Percentiles rank a stretch among this genome's conserved stretches.
These are phyloP conservation scores for Calonectria hawksworthii DNA, from an alignment of 2,329 filamentous ascomycete genomes.

Conservation along the genomic window DNA sequence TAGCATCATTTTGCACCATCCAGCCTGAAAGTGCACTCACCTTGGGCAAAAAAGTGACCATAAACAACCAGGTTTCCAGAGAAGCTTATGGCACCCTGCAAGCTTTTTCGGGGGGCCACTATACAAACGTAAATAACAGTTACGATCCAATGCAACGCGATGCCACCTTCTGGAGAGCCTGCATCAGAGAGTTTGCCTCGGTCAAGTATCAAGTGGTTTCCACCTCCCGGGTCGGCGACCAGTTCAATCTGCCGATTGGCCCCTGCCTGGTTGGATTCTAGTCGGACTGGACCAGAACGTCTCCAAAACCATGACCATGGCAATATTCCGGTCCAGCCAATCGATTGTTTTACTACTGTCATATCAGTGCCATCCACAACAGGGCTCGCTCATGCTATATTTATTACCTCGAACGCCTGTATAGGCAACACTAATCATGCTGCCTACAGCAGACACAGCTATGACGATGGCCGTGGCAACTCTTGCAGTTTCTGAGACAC, in stretches of 20 bases:
- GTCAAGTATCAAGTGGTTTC: too few relatives aligned
- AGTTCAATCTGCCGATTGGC: too few relatives aligned
- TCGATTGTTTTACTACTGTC: neutral
- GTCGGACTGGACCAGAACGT: neutral
- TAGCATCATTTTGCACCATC: neutral
- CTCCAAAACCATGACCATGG: slow-evolving; percentile 1
- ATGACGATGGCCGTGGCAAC: neutral
- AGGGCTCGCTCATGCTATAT: neutral
- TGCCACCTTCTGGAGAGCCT: neutral
- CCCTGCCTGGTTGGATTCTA: neutral
- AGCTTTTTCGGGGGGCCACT: neutral
- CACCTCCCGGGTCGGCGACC: too few relatives aligned
- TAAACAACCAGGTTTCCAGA: neutral
- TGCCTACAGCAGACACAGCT: neutral
- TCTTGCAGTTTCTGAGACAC: neutral
- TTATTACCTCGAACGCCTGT: neutral
- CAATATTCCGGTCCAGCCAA: neutral
- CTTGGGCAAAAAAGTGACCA: neutral
- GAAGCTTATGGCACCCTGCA: neutral
- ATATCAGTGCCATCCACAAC: neutral
- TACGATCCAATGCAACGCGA: neutral
- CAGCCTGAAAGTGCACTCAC: neutral
- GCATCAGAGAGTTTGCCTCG: neutral
- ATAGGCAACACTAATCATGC: neutral
- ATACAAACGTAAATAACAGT: neutral